Evolutionary conservation across 1,284 basidiomycete genomes (phyloP).

Genomic region (Puccinia sorghi): DNA sequence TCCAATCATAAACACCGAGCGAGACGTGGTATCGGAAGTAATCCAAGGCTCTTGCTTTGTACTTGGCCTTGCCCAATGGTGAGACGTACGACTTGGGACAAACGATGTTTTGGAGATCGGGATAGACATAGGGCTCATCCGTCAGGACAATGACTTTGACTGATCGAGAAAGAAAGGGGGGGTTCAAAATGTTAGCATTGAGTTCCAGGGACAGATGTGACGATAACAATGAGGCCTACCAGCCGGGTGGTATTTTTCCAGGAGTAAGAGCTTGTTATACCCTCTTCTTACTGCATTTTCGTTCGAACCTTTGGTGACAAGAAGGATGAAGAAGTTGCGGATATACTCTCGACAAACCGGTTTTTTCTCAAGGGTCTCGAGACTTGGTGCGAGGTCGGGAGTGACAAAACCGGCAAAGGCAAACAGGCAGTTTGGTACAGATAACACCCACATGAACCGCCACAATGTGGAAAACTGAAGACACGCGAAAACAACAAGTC

Average conservation of each 20-base stretch:
- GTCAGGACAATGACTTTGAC: constrained; percentile 60
- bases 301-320: constrained; percentile 60
- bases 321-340: constrained; percentile 59
- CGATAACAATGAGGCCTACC: constrained; percentile 9
- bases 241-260: constrained; percentile 60
- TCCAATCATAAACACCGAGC: constrained; percentile 60
- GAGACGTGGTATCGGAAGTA: constrained; percentile 60
- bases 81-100: constrained; percentile 60
- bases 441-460: constrained; percentile 60
- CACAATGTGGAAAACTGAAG: constrained; percentile 58
- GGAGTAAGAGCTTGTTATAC: constrained; percentile 59
- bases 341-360: constrained; percentile 59
- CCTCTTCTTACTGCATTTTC: constrained; percentile 59
- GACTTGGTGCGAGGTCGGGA: constrained; percentile 59
- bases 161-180: background rate
- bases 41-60: constrained; percentile 61
- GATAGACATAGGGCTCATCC: constrained; percentile 60
- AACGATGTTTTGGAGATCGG: constrained; percentile 60
- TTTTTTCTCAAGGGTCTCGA: constrained; percentile 58
- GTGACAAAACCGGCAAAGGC: constrained; percentile 58
- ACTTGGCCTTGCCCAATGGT: constrained; percentile 60
- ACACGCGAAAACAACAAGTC: background rate
- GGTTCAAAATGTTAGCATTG: background rate
- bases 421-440: constrained; percentile 59
- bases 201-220: background rate